Evolutionary conservation across 2,329 filamentous ascomycete species (phyloP).

Genomic region (Colletotrichum lini): DNA sequence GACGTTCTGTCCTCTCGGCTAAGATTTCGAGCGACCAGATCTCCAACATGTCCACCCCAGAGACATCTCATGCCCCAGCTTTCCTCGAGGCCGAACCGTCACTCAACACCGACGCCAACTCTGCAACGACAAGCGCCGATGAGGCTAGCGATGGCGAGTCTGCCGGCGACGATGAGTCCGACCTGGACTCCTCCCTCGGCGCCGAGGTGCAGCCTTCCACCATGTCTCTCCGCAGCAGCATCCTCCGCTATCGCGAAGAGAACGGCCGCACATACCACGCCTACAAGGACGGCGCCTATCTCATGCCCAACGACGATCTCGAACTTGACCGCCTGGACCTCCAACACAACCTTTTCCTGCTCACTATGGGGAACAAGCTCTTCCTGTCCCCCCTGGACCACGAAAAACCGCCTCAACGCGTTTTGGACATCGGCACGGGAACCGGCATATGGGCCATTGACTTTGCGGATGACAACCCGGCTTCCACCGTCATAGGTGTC

Average conservation of each 20-base stretch:
- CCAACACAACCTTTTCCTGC: slow-evolving; percentile 53
- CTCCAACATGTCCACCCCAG: not conserved
- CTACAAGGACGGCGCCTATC: slow-evolving; percentile 43
- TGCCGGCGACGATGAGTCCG: slow-evolving; percentile 14
- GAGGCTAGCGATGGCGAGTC: slow-evolving; percentile 4
- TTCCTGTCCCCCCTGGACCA: slow-evolving; percentile 47
- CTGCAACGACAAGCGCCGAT: not conserved
- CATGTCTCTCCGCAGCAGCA: slow-evolving; percentile 53
- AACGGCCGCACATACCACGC: slow-evolving; percentile 57
- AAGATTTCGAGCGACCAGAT: not conserved
- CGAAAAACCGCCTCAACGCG: slow-evolving; percentile 45
- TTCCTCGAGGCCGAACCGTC: not conserved
- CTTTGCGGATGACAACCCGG: slow-evolving; percentile 61
- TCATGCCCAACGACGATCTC: slow-evolving; percentile 44
- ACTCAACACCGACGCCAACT: not conserved
- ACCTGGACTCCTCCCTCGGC: slow-evolving; percentile 34
- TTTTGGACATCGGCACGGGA: slow-evolving; percentile 64
- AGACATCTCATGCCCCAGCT: not conserved
- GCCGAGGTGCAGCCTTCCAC: slow-evolving; percentile 45
- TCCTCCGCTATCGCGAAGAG: slow-evolving; percentile 54
- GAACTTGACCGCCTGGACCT: slow-evolving; percentile 54
- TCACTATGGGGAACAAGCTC: slow-evolving; percentile 52
- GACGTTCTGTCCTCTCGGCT: no score
- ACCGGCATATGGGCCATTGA: slow-evolving; percentile 64
- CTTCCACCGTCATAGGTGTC: slow-evolving; percentile 64